Evolutionary conservation across 2,329 filamentous ascomycete species (phyloP), one percentile per base, ranked within the genome.

Genomic region (Phialemoniopsis sp.): DNA sequence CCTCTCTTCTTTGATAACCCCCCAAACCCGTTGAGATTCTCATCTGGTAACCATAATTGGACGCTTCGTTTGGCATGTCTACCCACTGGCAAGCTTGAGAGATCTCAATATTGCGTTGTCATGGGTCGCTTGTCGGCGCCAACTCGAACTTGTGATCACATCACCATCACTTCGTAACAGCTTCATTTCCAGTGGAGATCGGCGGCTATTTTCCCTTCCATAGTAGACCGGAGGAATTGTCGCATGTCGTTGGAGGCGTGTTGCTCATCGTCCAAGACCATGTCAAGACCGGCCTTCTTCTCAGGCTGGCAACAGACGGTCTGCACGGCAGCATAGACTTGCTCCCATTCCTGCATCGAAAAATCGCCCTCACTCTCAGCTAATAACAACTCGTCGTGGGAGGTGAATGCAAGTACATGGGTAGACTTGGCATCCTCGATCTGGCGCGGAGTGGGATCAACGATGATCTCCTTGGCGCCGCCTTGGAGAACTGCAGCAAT

Each of bases 381-480:
- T 32, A 95, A 63, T 16, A 96, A 64, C 37, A 95, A 66, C 43
- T 87, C 80, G 8, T 83, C 78, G 37, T 80, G 70, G 2, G 82
- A 81, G n/a, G 83, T 84, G 58, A 93, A 95, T 6, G 82, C 85
- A 42, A 96, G 72, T n/a, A 86, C 87, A 57, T 96, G 91, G 16
- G 87, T 65, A 5, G 89, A 94, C 40, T 67, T 72, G 10, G 85
- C 82, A 34, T 67, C 64, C 47, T 79, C 70, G 34, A 82, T 70
- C 44, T 86, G 73, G 16, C 76, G 68, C 6, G 79, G 70, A 4
- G 76, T 78, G 7, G 89, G 89, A 39, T 83, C 75, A 19, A 68
- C 61, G 21, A 80, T 59, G 26, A 81, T 63, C 35, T 62, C 58
- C 36, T 60, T 63, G 21, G 54, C 55, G 21, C 60, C 56, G 40